Conservation (phyloP, 805 yeast species). For the Kluyveromyces starmeri region DNA sequence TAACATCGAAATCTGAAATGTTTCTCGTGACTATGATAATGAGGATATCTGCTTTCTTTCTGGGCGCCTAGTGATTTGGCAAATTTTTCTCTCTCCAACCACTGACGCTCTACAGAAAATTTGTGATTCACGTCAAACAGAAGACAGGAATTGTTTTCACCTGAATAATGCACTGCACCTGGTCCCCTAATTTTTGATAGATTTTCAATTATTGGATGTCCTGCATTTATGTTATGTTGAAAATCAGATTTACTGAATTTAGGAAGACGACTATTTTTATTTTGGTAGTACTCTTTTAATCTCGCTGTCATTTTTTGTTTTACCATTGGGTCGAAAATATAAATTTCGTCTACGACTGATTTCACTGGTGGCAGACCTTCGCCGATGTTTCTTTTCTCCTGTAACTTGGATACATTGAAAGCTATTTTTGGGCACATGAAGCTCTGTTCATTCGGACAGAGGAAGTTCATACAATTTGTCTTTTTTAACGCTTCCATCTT, state of each 20-base stretch:
- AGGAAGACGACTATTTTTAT: background rate
- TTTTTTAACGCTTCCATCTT: background rate
- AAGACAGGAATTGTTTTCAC: background rate
- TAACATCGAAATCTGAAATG: background rate
- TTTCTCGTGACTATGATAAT: background rate
- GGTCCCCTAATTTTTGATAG: background rate
- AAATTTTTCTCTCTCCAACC: background rate
- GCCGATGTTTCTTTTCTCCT: too few species aligned
- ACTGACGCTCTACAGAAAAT: background rate
- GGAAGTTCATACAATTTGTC: background rate
- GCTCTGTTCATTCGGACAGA: background rate
- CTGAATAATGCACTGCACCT: background rate
- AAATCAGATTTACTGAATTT: background rate
- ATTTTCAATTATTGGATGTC: background rate
- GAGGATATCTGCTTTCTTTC: background rate
- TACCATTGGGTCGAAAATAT: background rate
- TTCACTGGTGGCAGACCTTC: too few species aligned
- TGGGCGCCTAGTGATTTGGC: background rate
- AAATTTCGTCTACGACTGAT: background rate
- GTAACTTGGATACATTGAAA: background rate
- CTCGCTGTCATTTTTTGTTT: background rate
- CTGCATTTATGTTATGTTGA: constrained; percentile 1
- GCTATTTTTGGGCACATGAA: background rate
- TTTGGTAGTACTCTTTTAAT: background rate
- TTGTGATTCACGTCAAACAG: constrained; percentile 1